Percentiles rank a stretch among this genome's conserved stretches.
phyloP scores from a whole-genome alignment of 2,329 filamentous ascomycete genomes.

The Scedosporium boydii region DNA sequence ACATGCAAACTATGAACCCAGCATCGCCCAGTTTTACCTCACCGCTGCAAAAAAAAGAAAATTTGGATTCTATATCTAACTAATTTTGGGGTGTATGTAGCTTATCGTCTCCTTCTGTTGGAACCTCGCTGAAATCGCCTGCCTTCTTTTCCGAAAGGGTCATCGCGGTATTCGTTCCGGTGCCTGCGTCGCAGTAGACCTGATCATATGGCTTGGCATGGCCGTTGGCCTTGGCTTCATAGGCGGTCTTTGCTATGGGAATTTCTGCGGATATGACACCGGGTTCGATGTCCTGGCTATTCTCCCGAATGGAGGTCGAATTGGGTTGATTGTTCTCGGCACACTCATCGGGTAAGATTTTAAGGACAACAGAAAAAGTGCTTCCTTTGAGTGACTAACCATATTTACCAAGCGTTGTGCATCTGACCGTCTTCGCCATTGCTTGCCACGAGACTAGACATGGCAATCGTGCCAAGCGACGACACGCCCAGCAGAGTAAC shows the following conservation, averaged over 20 bases:
- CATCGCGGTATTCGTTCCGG: slow-evolving; percentile 10
- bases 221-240: background rate
- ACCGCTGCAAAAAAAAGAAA: background rate
- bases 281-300: background rate
- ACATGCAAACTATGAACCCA: background rate
- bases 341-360: background rate
- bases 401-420: background rate
- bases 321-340: background rate
- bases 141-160: slow-evolving; percentile 7
- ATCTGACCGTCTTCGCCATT: background rate
- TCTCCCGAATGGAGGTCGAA: background rate
- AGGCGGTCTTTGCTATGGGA: background rate
- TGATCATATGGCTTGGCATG: slow-evolving; percentile 12
- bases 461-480: background rate
- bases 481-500: background rate
- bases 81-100: background rate
- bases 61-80: background rate
- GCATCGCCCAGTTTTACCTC: background rate
- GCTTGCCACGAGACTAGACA: background rate
- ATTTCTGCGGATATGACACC: background rate
- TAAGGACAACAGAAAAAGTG: background rate
- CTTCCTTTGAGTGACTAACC: background rate
- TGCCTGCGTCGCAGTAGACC: slow-evolving; percentile 9
- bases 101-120: slow-evolving; percentile 1
- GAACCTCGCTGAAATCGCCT: slow-evolving; percentile 8